Percentiles rank a stretch among this genome's conserved stretches.
Evolutionary conservation across 768 basidiomycete genomes (phyloP).

Genomic region (Gloeopeniophorella convolvens): DNA sequence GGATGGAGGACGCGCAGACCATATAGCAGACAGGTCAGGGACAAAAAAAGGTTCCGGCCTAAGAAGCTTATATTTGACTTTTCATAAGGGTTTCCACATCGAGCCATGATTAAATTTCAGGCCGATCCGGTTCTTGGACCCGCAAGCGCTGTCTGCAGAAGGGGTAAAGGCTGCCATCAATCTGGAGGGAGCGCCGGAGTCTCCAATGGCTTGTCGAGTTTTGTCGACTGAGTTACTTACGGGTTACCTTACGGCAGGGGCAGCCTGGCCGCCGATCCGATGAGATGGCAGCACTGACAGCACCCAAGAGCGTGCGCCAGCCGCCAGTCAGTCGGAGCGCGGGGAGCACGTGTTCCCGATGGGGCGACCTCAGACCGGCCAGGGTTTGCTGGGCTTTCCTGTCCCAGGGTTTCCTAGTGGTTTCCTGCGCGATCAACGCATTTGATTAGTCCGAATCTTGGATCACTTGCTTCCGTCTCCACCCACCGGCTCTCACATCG

Average conservation of each 20-base stretch:
- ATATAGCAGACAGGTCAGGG: slow-evolving; percentile 21
- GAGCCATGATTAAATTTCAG: slow-evolving; percentile 20
- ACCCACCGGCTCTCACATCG: not conserved
- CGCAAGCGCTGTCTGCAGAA: slow-evolving; percentile 5
- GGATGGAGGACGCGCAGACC: slow-evolving; percentile 15
- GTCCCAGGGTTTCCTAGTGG: not conserved
- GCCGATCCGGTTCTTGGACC: slow-evolving; percentile 20
- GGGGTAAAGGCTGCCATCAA: slow-evolving; percentile 14
- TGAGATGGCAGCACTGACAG: slow-evolving; percentile 10
- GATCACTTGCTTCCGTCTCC: slow-evolving; percentile 11
- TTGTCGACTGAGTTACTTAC: slow-evolving; percentile 1
- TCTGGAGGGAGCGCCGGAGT: slow-evolving; percentile 14
- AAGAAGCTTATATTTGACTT: slow-evolving; percentile 24
- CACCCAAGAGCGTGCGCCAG: not conserved
- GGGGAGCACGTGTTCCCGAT: slow-evolving; percentile 4
- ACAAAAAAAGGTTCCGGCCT: slow-evolving; percentile 22
- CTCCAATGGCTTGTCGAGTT: slow-evolving; percentile 2
- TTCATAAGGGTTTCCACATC: slow-evolving; percentile 20
- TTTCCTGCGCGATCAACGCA: not conserved
- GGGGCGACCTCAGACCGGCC: slow-evolving; percentile 4
- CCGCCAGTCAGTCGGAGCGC: not conserved
- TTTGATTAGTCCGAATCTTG: not conserved
- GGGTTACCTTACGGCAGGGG: slow-evolving; percentile 2
- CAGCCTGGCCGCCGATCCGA: slow-evolving; percentile 17
- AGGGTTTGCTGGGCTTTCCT: not conserved